Evolutionary conservation across 192 early-diverging fungal genomes (phyloP), one percentile per base, ranked within the genome.

Genomic region (Coemansia sp.): DNA sequence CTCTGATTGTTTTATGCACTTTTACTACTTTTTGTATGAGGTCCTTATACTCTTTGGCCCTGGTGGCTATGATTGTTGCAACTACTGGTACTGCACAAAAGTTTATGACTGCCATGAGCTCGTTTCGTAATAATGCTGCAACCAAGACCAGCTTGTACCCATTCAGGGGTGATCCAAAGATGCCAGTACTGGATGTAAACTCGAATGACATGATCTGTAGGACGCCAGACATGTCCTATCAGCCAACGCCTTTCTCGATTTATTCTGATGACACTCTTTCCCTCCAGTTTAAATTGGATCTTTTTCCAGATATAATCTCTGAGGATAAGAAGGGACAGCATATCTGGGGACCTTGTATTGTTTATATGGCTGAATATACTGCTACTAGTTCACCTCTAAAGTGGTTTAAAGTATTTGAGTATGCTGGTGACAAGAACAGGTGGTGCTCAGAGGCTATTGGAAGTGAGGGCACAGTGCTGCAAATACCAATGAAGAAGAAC

Each of bases 261-360:
- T 36, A 34, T 6, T 58, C 56, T 11, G 56, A 58, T 21, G 56
- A 58, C 33, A 58, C 33, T 0, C 34, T 58, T 3, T 36, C 21
- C 0, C 34, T 58, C 2, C 31, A 34, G 16, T 58, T 58, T 58
- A 34, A 34, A n/a, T 11, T 18, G 20, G 34, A 58, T n/a, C 36
- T 16, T 3, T 3, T 11, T 13, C 34, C 31, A 37, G 16, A 33
- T 16, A 31, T 53, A 5, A 53, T 53, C 26, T 53, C 56, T 16
- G 34, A 34, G 9, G 31, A 36, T 36, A 37, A 36, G 10, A 58
- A 58, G 56, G 56, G 34, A 1, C 34, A 58, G 28, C n/a, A 58
- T 18, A 58, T 58, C n/a, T 58, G 56, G 56, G 56, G 56, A n/a
- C 56, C 56, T 8, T 58, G 56, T 34, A 33, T 58, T 36, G 34